A percentile compares a stretch with the other conserved stretches of the same genome.
Evolutionary conservation across 1,284 basidiomycete species (phyloP).

Genomic region (Naganishia cerealis): DNA sequence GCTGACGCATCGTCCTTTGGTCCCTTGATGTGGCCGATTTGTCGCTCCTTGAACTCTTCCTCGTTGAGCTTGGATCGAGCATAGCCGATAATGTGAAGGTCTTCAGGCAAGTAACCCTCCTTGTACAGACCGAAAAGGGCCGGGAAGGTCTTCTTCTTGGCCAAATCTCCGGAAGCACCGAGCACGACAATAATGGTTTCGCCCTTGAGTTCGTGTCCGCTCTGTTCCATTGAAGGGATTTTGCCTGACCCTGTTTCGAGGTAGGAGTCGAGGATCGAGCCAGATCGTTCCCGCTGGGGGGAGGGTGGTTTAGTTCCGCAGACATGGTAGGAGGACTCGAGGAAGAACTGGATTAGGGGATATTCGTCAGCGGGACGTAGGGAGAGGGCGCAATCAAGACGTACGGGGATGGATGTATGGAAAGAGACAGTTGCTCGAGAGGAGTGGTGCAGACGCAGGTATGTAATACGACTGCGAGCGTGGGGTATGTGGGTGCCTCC

Average conservation of each 20-base stretch:
- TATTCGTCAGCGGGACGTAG: constrained; percentile 2
- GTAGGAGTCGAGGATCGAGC: constrained; percentile 29
- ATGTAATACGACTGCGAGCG: background rate
- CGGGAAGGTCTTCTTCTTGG: constrained; percentile 99
- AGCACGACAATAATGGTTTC: constrained; percentile 88
- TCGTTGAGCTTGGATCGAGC: constrained; percentile 91
- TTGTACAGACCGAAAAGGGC: constrained; percentile 85
- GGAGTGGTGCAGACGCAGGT: background rate
- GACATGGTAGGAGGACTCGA: background rate
- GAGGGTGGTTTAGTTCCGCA: constrained; percentile 3
- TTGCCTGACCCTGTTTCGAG: constrained; percentile 63
- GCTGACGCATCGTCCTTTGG: constrained; percentile 62
- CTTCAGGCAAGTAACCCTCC: constrained; percentile 74
- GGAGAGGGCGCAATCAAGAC: background rate
- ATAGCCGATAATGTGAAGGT: constrained; percentile 87
- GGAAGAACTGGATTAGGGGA: background rate
- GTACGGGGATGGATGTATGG: background rate
- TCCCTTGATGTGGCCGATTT: constrained; percentile 78
- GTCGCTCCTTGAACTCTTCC: constrained; percentile 79
- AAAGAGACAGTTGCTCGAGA: background rate
- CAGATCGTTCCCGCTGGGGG: constrained; percentile 18
- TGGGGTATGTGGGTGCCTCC: background rate
- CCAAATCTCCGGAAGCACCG: constrained; percentile 94
- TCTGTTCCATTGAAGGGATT: constrained; percentile 81
- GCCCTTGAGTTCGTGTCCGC: constrained; percentile 70